Evolutionary conservation across 2,329 filamentous ascomycete species (phyloP).

Genomic region (Alternaria arborescens): DNA sequence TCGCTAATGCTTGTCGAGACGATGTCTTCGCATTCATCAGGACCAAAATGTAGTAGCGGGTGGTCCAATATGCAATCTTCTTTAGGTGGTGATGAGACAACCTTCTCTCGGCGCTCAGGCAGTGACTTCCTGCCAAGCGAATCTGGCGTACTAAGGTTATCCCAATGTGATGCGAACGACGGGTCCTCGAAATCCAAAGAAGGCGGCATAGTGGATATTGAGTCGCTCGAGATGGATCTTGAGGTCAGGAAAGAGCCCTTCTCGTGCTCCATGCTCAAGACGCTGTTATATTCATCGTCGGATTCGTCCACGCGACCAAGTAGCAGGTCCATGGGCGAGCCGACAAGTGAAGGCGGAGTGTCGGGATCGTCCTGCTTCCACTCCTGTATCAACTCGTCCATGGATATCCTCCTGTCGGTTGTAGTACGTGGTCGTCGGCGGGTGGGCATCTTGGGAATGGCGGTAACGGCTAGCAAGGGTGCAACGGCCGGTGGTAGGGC

Average conservation of each 20-base stretch:
- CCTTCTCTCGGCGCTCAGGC: slow-evolving; percentile 55
- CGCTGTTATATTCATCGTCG: slow-evolving; percentile 51
- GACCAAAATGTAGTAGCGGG: slow-evolving; percentile 59
- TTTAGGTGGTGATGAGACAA: slow-evolving; percentile 57
- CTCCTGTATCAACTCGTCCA: slow-evolving; percentile 65
- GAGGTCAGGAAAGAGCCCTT: slow-evolving; percentile 46
- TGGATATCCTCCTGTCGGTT: slow-evolving; percentile 59
- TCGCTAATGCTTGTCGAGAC: slow-evolving; percentile 43
- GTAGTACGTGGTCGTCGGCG: slow-evolving; percentile 53
- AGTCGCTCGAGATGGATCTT: slow-evolving; percentile 66
- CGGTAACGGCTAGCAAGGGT: slow-evolving; percentile 66
- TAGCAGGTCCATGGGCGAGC: slow-evolving; percentile 63
- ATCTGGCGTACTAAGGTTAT: slow-evolving; percentile 46
- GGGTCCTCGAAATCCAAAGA: slow-evolving; percentile 58
- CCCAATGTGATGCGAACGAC: slow-evolving; percentile 55
- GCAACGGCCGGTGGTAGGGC: slow-evolving; percentile 64
- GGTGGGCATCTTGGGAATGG: slow-evolving; percentile 63
- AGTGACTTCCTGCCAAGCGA: slow-evolving; percentile 39
- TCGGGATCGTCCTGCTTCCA: slow-evolving; percentile 59
- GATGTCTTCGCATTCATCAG: slow-evolving; percentile 45
- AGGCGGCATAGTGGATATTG: slow-evolving; percentile 59
- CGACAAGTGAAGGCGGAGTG: slow-evolving; percentile 50
- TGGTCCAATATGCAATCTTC: slow-evolving; percentile 67
- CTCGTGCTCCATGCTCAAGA: slow-evolving; percentile 57
- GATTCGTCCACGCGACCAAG: slow-evolving; percentile 63